Evolutionary conservation across 2,329 filamentous ascomycete genomes (phyloP).

Genomic region (Venturia aucupariae): DNA sequence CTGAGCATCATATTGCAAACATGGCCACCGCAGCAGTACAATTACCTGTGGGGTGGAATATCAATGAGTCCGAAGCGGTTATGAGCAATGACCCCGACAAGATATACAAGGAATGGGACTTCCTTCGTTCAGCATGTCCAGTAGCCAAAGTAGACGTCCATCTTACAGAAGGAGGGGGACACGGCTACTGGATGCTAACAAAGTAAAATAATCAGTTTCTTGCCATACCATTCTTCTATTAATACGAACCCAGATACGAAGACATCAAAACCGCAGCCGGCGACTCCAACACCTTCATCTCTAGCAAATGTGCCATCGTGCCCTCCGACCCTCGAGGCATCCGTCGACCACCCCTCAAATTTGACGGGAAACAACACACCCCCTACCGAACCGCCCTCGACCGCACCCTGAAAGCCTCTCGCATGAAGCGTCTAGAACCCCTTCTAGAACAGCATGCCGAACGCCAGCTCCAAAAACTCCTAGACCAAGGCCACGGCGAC

Average conservation of each 20-base stretch:
- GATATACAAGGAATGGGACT: slow-evolving; percentile 11
- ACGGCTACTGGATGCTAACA: slow-evolving; percentile 13
- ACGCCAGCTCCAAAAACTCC: slow-evolving; percentile 10
- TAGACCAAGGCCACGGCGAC: slow-evolving; percentile 15
- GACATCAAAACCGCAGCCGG: slow-evolving; percentile 16
- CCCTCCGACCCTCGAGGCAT: slow-evolving; percentile 17
- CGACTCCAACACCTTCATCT: slow-evolving; percentile 17
- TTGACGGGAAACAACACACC: slow-evolving; percentile 10
- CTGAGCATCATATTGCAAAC: neutral
- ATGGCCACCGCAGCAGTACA: slow-evolving; percentile 6
- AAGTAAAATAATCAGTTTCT: neutral
- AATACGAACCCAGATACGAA: slow-evolving; percentile 5
- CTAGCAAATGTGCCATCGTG: slow-evolving; percentile 16
- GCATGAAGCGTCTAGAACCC: slow-evolving; percentile 15
- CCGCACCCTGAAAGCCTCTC: slow-evolving; percentile 15
- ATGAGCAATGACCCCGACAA: slow-evolving; percentile 12
- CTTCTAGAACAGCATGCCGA: slow-evolving; percentile 14
- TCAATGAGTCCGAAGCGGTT: slow-evolving; percentile 9
- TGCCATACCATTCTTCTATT: neutral
- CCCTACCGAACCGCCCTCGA: slow-evolving; percentile 16
- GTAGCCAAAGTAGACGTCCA: slow-evolving; percentile 5
- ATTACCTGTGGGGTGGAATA: neutral
- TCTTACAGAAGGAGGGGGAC: neutral
- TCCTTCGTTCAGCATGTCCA: slow-evolving; percentile 8
- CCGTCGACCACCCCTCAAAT: slow-evolving; percentile 16